Conservation (phyloP, 1,139 yeast species). For the Taphrina wiesneri region DNA sequence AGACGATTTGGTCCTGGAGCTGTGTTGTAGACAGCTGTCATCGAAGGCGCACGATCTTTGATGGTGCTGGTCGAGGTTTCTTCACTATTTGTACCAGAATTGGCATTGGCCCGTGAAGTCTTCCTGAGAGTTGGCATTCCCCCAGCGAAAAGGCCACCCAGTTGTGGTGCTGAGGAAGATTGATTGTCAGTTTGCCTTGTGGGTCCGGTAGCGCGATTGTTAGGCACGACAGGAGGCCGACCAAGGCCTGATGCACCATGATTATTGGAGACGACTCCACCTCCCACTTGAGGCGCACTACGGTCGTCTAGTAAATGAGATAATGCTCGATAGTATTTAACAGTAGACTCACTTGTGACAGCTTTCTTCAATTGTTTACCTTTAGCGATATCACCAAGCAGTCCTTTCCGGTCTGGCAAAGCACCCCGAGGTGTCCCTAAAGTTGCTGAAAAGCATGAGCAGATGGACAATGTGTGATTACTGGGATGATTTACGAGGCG, state of each 20-base stretch:
- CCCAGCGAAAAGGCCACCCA: slow-evolving; percentile 81
- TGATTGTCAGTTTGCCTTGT: slow-evolving; percentile 39
- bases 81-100: slow-evolving; percentile 40
- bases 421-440: slow-evolving; percentile 30
- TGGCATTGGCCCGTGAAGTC: slow-evolving; percentile 46
- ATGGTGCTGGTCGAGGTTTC: slow-evolving; percentile 38
- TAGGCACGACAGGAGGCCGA: slow-evolving; percentile 35
- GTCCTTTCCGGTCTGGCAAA: slow-evolving; percentile 60
- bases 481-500: slow-evolving; percentile 41
- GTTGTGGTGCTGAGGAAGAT: slow-evolving; percentile 50
- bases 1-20: slow-evolving; percentile 37
- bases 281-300: slow-evolving; percentile 57
- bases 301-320: slow-evolving; percentile 52
- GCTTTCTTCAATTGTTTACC: slow-evolving; percentile 77
- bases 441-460: no score
- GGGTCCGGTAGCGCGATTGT: slow-evolving; percentile 34
- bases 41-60: background rate
- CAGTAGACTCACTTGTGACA: slow-evolving; percentile 50
- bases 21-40: slow-evolving; percentile 44
- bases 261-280: slow-evolving; percentile 44
- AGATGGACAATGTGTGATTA: no score
- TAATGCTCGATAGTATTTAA: background rate
- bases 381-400: slow-evolving; percentile 81
- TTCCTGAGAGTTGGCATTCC: slow-evolving; percentile 75
- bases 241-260: slow-evolving; percentile 37